phyloP scores from a whole-genome alignment of 306 rosid species.

The Acacia acuminata region DNA sequence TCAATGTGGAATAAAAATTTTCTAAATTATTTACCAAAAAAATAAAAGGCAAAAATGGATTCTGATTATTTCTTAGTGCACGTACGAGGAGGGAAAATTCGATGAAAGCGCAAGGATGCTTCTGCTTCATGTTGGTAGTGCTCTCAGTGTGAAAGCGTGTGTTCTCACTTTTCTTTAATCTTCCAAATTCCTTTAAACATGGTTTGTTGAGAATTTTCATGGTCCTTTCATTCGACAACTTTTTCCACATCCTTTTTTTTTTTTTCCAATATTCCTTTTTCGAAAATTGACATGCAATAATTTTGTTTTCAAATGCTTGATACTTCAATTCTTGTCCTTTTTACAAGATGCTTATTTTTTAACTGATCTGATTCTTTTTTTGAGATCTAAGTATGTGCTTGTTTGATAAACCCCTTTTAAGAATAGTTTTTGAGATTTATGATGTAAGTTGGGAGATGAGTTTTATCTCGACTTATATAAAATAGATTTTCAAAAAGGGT shows the following conservation, averaged over 20 bases:
- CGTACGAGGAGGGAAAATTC: not conserved
- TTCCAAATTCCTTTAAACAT: not conserved
- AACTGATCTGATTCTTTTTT: too few relatives aligned
- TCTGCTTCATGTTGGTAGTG: not conserved
- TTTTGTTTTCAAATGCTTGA: not conserved
- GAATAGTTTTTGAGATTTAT: too few relatives aligned
- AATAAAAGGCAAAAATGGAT: not conserved
- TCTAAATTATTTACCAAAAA: not conserved
- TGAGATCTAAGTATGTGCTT: too few relatives aligned
- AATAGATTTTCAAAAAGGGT: too few relatives aligned
- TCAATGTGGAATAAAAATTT: not conserved
- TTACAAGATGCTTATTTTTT: too few relatives aligned
- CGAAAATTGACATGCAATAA: not conserved
- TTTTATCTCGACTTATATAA: too few relatives aligned
- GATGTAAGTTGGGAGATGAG: too few relatives aligned
- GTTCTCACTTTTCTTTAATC: not conserved
- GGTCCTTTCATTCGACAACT: not conserved
- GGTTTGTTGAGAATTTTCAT: not conserved
- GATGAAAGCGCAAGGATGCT: not conserved
- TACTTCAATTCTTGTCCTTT: too few relatives aligned
- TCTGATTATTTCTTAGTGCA: not conserved
- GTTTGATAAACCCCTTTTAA: too few relatives aligned
- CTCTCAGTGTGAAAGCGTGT: not conserved
- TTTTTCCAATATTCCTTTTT: not conserved
- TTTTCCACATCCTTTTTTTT: not conserved